A percentile compares a stretch with the other conserved stretches of the same genome.
Evolutionary conservation across 2,329 filamentous ascomycete genomes (phyloP).

Genomic region (Neoscytalidium dimidiatum): DNA sequence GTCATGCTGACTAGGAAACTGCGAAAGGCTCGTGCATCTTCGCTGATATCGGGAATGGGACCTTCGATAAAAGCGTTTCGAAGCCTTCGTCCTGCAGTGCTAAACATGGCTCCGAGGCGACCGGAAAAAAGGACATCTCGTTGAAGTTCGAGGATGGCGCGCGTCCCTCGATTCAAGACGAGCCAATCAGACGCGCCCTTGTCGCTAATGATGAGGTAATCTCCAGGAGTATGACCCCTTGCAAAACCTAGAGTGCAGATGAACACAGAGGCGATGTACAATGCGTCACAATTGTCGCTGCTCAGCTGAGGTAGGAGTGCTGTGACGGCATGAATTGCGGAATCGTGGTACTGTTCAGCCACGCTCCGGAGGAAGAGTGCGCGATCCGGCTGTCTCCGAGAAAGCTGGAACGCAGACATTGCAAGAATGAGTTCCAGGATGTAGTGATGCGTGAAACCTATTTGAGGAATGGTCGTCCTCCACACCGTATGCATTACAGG

Average conservation of each 20-base stretch:
- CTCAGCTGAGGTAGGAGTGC: background rate
- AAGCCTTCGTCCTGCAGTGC: background rate
- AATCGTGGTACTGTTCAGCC: background rate
- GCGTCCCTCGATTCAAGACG: background rate
- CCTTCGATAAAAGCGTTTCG: background rate
- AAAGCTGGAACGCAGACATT: slow-evolving; percentile 46
- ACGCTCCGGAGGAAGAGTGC: background rate
- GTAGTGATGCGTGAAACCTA: slow-evolving; percentile 33
- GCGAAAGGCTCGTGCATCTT: background rate
- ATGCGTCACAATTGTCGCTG: background rate
- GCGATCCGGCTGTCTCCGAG: background rate
- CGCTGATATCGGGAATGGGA: background rate
- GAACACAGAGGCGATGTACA: background rate
- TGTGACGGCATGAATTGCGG: background rate
- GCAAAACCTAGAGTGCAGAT: background rate
- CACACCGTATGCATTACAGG: slow-evolving; percentile 25
- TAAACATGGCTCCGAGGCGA: background rate
- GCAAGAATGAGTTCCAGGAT: slow-evolving; percentile 46
- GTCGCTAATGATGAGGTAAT: slow-evolving; percentile 7
- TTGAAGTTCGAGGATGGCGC: background rate
- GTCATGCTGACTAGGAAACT: background rate
- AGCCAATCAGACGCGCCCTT: slow-evolving; percentile 5
- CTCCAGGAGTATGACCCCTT: background rate
- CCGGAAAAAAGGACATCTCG: background rate
- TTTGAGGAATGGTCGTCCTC: slow-evolving; percentile 19